These are phyloP conservation scores for Nemophila menziesii DNA, from an alignment of 257 asterid species.

Conservation along the genomic window DNA sequence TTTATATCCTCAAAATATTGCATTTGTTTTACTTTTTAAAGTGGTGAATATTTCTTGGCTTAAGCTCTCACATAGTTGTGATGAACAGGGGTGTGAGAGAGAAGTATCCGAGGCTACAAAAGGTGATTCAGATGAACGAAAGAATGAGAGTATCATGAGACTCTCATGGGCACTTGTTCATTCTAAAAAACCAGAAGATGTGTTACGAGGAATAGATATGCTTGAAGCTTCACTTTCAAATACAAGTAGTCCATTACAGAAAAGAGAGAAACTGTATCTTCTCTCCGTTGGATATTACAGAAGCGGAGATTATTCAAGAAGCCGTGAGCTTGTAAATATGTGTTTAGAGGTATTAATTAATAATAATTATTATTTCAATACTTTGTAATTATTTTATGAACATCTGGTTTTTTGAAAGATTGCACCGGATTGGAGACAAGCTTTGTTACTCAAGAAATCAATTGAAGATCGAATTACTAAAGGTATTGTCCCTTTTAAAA, in stretches of 20 bases:
- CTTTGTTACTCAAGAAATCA: constrained; percentile 44
- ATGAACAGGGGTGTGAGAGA: constrained; percentile 63
- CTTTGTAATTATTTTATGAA: too few species aligned
- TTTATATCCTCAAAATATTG: background rate
- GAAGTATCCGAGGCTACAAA: constrained; percentile 49
- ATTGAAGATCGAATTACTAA: constrained; percentile 54
- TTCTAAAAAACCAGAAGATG: constrained; percentile 49
- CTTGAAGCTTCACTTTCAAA: constrained; percentile 51
- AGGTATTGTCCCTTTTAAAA: too few species aligned
- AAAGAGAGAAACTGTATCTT: constrained; percentile 57
- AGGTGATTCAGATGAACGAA: constrained; percentile 30
- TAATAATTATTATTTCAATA: too few species aligned
- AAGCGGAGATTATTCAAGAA: constrained; percentile 49
- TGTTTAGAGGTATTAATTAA: constrained; percentile 78
- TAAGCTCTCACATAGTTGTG: too few species aligned
- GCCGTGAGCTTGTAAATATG: constrained; percentile 43
- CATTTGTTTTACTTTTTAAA: too few species aligned
- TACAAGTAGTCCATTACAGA: constrained; percentile 36
- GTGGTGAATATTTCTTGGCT: too few species aligned
- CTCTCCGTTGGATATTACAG: constrained; percentile 57
- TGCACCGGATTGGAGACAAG: constrained; percentile 76
- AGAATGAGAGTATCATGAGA: constrained; percentile 54
- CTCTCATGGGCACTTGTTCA: constrained; percentile 85
- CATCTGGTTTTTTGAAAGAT: constrained; percentile 28
- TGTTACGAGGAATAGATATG: constrained; percentile 71